Base-by-base conservation (phyloP, 2,329 filamentous ascomycete species). In the Paecilomyces sp. region DNA sequence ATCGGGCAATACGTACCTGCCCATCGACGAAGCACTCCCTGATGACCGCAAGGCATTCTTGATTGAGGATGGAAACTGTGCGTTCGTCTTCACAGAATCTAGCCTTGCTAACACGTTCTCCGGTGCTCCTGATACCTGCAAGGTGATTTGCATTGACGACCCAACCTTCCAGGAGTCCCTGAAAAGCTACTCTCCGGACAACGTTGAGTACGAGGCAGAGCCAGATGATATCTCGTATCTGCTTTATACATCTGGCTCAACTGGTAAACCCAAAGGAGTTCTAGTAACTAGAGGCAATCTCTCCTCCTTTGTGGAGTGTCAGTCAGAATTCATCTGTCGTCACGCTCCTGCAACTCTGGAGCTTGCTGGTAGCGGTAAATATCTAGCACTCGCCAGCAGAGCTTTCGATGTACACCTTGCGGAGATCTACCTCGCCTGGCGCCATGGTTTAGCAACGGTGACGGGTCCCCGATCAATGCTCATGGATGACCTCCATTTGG, bases 261-360 rank as follows among this genome's bases (percentile, higher is more conserved):
- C 92, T 7, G 92, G 92, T 63, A 96, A 96, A 82, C 92, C 92
- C 63, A 97, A 97, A 84, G 92, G 92, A 75, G 90, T 96, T 58
- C 88, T 96, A 90, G 92, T 96, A 82, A 92, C 91, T 13, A 95
- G 64, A 56, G 62, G 58, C n/a, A 68, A 67, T 54, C 60, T 64
- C 31, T 67, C 60, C 4, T 67, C 67, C 2, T 74, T 72, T 58
- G 68, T 70, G 25, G 69, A 70, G 62, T 70, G 65, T 12, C 62
- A 66, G 50, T 67, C 65, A 0, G 66, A 67, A 36, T 71, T 70
- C 62, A 66, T 66, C 15, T 65, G 64, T 51, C 54, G 57, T n/a
- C 62, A 62, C 47, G 66, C 69, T 28, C 67, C 67, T 47, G 63
- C 55, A 22, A 72, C 70, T 25, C 53, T 61, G 8, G 52, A 63